A percentile compares a stretch with the other conserved stretches of the same genome.
These are phyloP conservation scores for Leishmania turanica DNA, from an alignment of 208 protist genomes.

Conservation along the genomic window DNA sequence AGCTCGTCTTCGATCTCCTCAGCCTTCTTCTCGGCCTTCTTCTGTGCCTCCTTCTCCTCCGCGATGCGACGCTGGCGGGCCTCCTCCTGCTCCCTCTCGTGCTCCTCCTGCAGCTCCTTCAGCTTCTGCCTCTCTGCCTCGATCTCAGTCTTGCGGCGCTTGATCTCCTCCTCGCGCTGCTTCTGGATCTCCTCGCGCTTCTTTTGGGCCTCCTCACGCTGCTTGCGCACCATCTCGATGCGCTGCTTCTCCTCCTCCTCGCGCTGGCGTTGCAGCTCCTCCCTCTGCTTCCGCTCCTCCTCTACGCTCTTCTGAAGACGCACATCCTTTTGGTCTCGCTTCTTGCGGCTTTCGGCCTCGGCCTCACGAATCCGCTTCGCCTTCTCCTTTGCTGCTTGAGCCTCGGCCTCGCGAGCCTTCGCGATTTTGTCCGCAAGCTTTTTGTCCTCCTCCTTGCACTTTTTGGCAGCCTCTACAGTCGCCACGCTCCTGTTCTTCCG, in stretches of 20 bases:
- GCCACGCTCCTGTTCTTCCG: slow-evolving; percentile 33
- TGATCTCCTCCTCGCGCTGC: slow-evolving; percentile 44
- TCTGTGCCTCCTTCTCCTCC: slow-evolving; percentile 42
- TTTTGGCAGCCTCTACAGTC: slow-evolving; percentile 8
- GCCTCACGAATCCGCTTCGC: slow-evolving; percentile 33
- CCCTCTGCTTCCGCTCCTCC: slow-evolving; percentile 22
- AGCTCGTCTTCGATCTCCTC: slow-evolving; percentile 26
- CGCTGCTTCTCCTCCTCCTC: slow-evolving; percentile 43
- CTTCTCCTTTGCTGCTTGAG: slow-evolving; percentile 20
- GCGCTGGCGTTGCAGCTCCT: slow-evolving; percentile 12
- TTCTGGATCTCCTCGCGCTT: slow-evolving; percentile 37
- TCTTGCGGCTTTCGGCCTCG: slow-evolving; percentile 31
- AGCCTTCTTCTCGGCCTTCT: slow-evolving; percentile 23
- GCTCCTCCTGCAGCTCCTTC: slow-evolving; percentile 43
- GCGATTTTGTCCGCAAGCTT: slow-evolving; percentile 26
- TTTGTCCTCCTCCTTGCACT: slow-evolving; percentile 29
- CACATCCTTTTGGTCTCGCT: slow-evolving; percentile 22
- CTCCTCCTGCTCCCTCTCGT: slow-evolving; percentile 40
- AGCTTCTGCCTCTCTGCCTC: slow-evolving; percentile 36
- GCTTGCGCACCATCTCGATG: slow-evolving; percentile 26
- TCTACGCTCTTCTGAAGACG: slow-evolving; percentile 23
- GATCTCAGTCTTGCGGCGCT: slow-evolving; percentile 32
- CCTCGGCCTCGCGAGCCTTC: slow-evolving; percentile 32
- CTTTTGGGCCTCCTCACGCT: slow-evolving; percentile 34
- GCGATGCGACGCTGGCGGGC: slow-evolving; percentile 29